phyloP scores from a whole-genome alignment of 257 asterid species.

The Jaltomata sinuosa region DNA sequence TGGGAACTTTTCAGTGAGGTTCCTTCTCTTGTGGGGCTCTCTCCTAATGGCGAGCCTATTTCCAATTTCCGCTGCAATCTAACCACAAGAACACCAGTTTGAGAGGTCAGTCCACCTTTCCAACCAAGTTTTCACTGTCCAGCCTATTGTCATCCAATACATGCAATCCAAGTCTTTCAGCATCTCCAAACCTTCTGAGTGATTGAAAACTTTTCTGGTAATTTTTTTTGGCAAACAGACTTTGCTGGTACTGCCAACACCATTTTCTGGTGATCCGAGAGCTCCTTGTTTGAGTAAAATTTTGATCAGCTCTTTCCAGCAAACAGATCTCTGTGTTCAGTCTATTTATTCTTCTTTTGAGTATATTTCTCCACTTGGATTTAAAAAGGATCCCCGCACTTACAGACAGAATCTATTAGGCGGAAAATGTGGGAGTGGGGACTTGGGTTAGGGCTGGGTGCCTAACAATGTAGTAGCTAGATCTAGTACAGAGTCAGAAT shows the following conservation, averaged over 20 bases:
- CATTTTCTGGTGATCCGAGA: neutral
- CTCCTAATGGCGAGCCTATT: neutral
- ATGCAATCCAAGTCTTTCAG: neutral
- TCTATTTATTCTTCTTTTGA: neutral
- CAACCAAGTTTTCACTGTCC: neutral
- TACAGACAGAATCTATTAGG: slow-evolving; percentile 69
- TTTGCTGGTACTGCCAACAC: neutral
- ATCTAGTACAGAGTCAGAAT: neutral
- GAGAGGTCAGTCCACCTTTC: neutral
- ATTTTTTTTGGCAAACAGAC: neutral
- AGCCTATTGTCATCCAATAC: neutral
- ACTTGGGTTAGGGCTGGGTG: slow-evolving; percentile 4
- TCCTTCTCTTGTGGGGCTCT: neutral
- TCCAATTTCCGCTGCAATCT: neutral
- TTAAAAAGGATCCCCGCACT: slow-evolving; percentile 28
- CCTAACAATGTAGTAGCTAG: neutral
- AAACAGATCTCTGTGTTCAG: neutral
- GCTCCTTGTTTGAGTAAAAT: neutral
- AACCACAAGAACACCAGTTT: neutral
- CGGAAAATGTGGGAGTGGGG: slow-evolving; percentile 42
- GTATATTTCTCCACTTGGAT: neutral
- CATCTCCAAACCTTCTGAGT: neutral
- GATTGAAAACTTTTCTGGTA: neutral
- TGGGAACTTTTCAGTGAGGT: neutral
- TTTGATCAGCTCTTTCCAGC: neutral